Base-by-base conservation (phyloP, 495 filamentous ascomycete genomes). In the Parathielavia appendiculata region DNA sequence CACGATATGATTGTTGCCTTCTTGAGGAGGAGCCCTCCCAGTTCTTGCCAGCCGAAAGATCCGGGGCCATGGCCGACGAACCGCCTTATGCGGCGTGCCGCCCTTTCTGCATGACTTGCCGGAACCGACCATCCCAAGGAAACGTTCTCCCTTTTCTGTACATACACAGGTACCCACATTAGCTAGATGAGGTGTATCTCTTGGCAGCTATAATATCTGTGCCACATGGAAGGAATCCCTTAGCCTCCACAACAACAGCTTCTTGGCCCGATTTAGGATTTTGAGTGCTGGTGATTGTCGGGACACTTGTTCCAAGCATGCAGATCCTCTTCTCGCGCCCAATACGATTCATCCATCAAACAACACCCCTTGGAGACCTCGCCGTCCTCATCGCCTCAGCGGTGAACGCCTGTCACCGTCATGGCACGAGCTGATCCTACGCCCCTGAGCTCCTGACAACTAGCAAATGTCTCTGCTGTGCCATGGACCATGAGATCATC, bases 201-300 rank as follows among this genome's bases (percentile, higher is more conserved):
- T n/a, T n/a, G n/a, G n/a, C n/a, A n/a, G n/a, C n/a, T n/a, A n/a
- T n/a, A n/a, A n/a, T n/a, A n/a, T n/a, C 54, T 22, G 61, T 59
- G 61, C 51, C 57, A 35, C 58, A 1, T 20, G 2, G 52, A 56
- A 59, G 52, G 56, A 63, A 47, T n/a, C 48, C 43, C 44, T 36
- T 43, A 49, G 34, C 48, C 22, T 41, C 47, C 35, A 36, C 49
- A 23, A 48, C 3, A 9, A 34, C 7, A 17, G 10, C 17, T 46
- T 16, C 40, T 57, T 39, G 51, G 45, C 51, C 26, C 13, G 5
- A 11, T 43, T 34, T 17, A 53, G 49, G 46, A 56, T 61, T 40
- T 44, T n/a, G 54, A 43, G 4, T 20, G 57, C 35, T 49, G 43
- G 20, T 32, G 36, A 50, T 58, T 26, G n/a, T 20, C 40, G n/a